These are phyloP conservation scores for Helianthus annuus DNA, from an alignment of 129 eudicot species.

Conservation along the genomic window HanXRQr2.0-SUNRISE NC_035436.2:188028847-188029346, in stretches of 20 bases:
- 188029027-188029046: background rate
- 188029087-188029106: background rate
- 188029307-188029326: slow-evolving; percentile 77
- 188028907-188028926: background rate
- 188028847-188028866: background rate
- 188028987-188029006: slow-evolving; percentile 5
- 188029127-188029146: slow-evolving; percentile 48
- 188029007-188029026: slow-evolving; percentile 15
- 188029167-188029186: slow-evolving; percentile 32
- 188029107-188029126: slow-evolving; percentile 31
- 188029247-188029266: slow-evolving; percentile 55
- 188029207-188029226: slow-evolving; percentile 26
- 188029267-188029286: slow-evolving; percentile 52
- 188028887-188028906: background rate
- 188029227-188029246: slow-evolving; percentile 43
- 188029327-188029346: slow-evolving; percentile 81
- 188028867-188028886: background rate
- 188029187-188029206: slow-evolving; percentile 27
- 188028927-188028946: background rate
- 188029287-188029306: slow-evolving; percentile 86
- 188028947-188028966: background rate
- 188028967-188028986: background rate
- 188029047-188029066: slow-evolving; percentile 8
- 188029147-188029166: slow-evolving; percentile 42
- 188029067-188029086: background rate